A percentile compares a stretch with the other conserved stretches of the same genome.
Conservation (phyloP, 352 stramenopile genomes). For the Phytophthora foliorum region DNA sequence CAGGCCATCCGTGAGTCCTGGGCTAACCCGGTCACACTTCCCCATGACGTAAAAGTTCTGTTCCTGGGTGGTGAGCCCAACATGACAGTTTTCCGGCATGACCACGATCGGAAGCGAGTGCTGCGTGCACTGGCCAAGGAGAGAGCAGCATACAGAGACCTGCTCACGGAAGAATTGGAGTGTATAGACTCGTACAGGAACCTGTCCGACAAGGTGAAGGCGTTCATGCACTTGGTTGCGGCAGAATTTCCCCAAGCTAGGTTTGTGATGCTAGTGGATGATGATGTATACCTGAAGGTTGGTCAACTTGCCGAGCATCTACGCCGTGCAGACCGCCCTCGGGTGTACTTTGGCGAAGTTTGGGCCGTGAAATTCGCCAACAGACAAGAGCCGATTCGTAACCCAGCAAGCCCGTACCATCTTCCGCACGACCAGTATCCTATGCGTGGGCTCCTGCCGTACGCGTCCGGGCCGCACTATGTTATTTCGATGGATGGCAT, state of each 20-base stretch:
- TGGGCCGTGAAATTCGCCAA: conserved; percentile 20
- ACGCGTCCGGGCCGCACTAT: conserved; percentile 59
- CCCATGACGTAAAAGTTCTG: conserved; percentile 36
- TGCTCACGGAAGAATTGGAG: conserved; percentile 60
- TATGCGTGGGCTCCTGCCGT: conserved; percentile 44
- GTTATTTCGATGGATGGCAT: conserved; percentile 57
- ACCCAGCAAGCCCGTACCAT: conserved; percentile 42
- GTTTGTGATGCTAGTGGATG: conserved; percentile 68
- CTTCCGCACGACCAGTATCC: conserved; percentile 45
- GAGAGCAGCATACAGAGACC: conserved; percentile 44
- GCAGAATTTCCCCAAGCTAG: conserved; percentile 29
- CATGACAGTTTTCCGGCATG: conserved; percentile 8
- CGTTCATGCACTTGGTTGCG: conserved; percentile 59
- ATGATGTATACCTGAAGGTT: conserved; percentile 64
- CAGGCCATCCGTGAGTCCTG: conserved; percentile 58
- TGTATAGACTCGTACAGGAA: conserved; percentile 62
- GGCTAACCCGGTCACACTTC: conserved; percentile 28
- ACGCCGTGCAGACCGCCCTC: background rate
- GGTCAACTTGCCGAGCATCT: conserved; percentile 29
- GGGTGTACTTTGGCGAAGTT: conserved; percentile 37
- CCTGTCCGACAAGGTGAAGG: conserved; percentile 64
- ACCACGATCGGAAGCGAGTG: conserved; percentile 11
- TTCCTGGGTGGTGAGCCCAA: conserved; percentile 44
- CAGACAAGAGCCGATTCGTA: conserved; percentile 36
- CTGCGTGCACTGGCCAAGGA: conserved; percentile 42